Percentiles rank a stretch among this genome's conserved stretches.
These are phyloP conservation scores for Diaporthe velutina DNA, from an alignment of 2,329 filamentous ascomycete species.

Conservation along the genomic window DNA sequence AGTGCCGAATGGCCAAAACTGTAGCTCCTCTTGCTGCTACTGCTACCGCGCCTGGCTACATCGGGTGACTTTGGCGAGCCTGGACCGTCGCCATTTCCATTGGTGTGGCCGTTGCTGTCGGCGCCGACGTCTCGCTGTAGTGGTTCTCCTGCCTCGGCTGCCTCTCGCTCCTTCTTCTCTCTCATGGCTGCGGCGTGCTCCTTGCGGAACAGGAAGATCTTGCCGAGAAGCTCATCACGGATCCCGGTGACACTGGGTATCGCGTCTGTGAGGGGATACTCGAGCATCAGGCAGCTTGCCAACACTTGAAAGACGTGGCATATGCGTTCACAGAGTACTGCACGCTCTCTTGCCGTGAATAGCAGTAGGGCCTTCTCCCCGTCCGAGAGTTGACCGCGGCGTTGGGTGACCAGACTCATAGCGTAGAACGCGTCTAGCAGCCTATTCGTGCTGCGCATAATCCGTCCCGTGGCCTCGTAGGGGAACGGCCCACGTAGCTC, in stretches of 20 bases:
- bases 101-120: neutral
- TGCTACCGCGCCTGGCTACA: conserved; percentile 19
- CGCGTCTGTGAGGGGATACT: conserved; percentile 92
- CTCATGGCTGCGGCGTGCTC: conserved; percentile 64
- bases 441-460: conserved; percentile 83
- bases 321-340: conserved; percentile 86
- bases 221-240: conserved; percentile 85
- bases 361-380: conserved; percentile 86
- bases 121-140: neutral
- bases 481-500: conserved; percentile 91
- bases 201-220: conserved; percentile 88
- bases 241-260: conserved; percentile 85
- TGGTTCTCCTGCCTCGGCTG: conserved; percentile 41
- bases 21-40: conserved; percentile 40
- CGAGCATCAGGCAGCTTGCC: conserved; percentile 92
- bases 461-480: conserved; percentile 76
- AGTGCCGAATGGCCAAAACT: conserved; percentile 41
- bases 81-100: conserved; percentile 10
- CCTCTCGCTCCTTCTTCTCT: conserved; percentile 52
- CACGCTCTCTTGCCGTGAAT: conserved; percentile 84
- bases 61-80: neutral
- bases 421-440: conserved; percentile 96
- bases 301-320: conserved; percentile 90
- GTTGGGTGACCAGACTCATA: conserved; percentile 92
- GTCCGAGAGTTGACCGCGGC: conserved; percentile 79